Conservation (phyloP, 2,329 filamentous ascomycete species). For the Fusarium verrucosum region DNA sequence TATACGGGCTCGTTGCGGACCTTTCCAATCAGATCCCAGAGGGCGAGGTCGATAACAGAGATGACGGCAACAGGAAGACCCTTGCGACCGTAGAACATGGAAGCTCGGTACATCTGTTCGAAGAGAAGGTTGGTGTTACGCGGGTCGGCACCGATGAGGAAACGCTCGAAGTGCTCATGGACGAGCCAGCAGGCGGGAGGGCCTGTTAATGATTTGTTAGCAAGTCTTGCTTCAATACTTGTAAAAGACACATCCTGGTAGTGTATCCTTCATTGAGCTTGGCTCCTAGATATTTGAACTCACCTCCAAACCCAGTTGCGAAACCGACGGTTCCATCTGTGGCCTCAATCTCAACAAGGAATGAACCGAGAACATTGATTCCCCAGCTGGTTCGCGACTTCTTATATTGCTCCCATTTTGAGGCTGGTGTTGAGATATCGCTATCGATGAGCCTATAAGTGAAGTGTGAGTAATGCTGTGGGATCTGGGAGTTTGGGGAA, state of each 20-base stretch:
- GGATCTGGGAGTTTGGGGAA: neutral
- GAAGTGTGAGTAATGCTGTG: conserved; percentile 12
- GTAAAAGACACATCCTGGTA: neutral
- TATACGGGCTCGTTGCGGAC: conserved; percentile 93
- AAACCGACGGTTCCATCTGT: conserved; percentile 93
- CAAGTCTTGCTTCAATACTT: neutral
- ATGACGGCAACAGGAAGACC: conserved; percentile 90
- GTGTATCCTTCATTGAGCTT: neutral
- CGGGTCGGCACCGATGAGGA: conserved; percentile 87
- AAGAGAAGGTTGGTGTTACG: conserved; percentile 91
- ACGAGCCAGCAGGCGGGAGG: conserved; percentile 95
- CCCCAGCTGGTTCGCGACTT: conserved; percentile 91
- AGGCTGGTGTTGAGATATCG: conserved; percentile 92
- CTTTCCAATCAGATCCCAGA: conserved; percentile 94
- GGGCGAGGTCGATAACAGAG: conserved; percentile 89
- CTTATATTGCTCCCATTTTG: conserved; percentile 87
- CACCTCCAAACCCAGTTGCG: conserved; percentile 89
- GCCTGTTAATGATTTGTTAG: conserved; percentile 55
- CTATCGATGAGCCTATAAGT: conserved; percentile 83
- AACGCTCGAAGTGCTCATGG: conserved; percentile 91
- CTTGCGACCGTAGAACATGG: conserved; percentile 97
- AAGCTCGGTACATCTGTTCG: conserved; percentile 95
- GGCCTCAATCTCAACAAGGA: conserved; percentile 89
- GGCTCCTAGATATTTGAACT: conserved; percentile 21
- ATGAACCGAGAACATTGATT: conserved; percentile 93